Conservation (phyloP, 345 rosid species). For the Triadica sebifera region DNA sequence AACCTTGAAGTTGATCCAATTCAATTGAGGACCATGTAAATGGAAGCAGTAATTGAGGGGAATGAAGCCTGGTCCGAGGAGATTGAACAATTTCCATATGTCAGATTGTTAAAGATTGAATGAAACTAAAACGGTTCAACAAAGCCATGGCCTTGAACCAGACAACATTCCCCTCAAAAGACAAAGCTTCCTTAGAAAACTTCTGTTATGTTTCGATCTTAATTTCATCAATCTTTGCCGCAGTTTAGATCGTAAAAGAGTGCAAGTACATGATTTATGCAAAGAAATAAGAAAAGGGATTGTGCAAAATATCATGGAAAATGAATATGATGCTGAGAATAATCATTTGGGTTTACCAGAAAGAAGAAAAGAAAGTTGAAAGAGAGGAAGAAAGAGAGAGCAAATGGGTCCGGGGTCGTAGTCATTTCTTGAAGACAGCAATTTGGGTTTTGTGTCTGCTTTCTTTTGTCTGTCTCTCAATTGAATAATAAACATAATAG, state of each 20-base stretch:
- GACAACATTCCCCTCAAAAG: constrained; percentile 64
- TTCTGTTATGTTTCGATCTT: background rate
- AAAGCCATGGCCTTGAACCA: constrained; percentile 43
- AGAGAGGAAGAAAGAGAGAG: constrained; percentile 20
- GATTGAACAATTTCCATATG: background rate
- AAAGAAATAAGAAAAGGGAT: background rate
- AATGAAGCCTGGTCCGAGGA: constrained; percentile 95
- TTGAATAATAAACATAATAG: background rate
- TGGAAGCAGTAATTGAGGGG: constrained; percentile 72
- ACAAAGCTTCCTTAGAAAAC: constrained; percentile 32
- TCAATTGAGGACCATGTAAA: background rate
- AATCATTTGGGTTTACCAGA: constrained; percentile 25
- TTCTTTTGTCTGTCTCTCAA: background rate
- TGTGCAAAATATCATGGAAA: constrained; percentile 6
- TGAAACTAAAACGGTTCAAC: background rate
- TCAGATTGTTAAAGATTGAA: background rate
- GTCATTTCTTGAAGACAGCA: constrained; percentile 10
- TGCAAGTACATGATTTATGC: background rate
- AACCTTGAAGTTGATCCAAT: background rate
- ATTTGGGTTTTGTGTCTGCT: background rate
- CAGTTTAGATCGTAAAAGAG: background rate
- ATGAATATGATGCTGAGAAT: constrained; percentile 23
- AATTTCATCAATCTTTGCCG: background rate
- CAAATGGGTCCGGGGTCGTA: constrained; percentile 6
- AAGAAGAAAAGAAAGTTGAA: background rate